Conservation (phyloP, 306 rosid genomes). For the Vigna angularis region DNA sequence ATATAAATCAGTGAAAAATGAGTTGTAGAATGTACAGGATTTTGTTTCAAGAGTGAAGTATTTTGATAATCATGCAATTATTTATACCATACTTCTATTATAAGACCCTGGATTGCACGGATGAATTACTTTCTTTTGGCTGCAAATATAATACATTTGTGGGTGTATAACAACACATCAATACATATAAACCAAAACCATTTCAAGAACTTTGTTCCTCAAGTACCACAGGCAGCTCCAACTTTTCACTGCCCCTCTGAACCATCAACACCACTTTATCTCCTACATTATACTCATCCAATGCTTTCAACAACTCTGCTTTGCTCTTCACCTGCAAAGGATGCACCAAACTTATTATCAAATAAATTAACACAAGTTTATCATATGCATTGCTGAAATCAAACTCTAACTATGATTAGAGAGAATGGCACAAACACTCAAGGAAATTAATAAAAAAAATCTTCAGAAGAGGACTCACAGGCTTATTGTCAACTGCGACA, state of each 20-base stretch:
- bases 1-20: too few relatives aligned
- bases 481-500: conserved; percentile 78
- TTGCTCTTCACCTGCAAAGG: conserved; percentile 75
- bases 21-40: too few relatives aligned
- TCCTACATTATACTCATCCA: conserved; percentile 83
- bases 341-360: conserved; percentile 16
- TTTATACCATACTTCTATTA: not conserved
- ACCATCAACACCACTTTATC: conserved; percentile 69
- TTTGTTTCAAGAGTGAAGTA: too few relatives aligned
- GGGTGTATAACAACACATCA: not conserved
- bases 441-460: conserved; percentile 25
- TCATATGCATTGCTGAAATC: not conserved
- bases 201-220: conserved; percentile 70
- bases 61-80: not conserved
- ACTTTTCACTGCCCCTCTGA: conserved; percentile 69
- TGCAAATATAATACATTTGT: not conserved
- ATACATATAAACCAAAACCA: not conserved
- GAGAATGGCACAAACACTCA: too few relatives aligned
- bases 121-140: not conserved
- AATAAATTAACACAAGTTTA: not conserved
- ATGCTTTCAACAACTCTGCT: conserved; percentile 76
- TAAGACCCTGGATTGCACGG: not conserved
- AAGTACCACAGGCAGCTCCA: conserved; percentile 71
- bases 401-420: too few relatives aligned
- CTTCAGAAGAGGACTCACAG: conserved; percentile 61